Evolutionary conservation across 2,329 filamentous ascomycete genomes (phyloP), one percentile per base, ranked within the genome.

Genomic region (Pseudogymnoascus sp.): DNA sequence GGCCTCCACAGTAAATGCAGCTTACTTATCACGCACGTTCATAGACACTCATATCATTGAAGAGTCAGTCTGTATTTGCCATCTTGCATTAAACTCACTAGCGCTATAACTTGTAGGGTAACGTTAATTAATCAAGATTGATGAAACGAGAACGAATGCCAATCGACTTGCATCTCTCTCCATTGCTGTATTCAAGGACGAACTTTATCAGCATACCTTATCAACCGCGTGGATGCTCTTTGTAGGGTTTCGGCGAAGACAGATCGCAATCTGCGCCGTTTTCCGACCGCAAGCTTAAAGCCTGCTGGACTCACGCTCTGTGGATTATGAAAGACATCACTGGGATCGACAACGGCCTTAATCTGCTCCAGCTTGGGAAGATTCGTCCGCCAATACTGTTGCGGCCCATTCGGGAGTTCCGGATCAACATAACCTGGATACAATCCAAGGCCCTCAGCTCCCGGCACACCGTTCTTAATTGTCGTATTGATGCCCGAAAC

Each of bases 391-490:
- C 82, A 86, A 68, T 86, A 86, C 26, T 54, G 44, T 4, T 33
- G 44, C 7, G 77, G 74, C 60, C 73, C 65, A 66, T 83, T 80
- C 7, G 77, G 78, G 78, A 54, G 44, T 33, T 54, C 44, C 8
- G 44, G 44, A 67, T 87, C 84, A 2, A 88, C 79, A 65, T 87
- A 88, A 1, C 84, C 85, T 0, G 84, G 79, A 70, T 88, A 88
- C 0, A 82, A 80, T 9, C 79, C 80, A 50, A 69, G 63, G 21
- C 77, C 71, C 0, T 74, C 74, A 3, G 17, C 44, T 2, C 73
- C 69, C 1, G 74, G 69, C 9, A 75, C 73, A 4, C 75, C 71
- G 4, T 67, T 67, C 36, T 70, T 68, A 37, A 83, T 76, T 29
- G 67, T 74, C 10, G 72, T 64, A 67, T 84, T 79, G 50, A 87